These are phyloP conservation scores for Tetrahymena malaccensis DNA, from an alignment of 73 alveolate species.

Conservation along the genomic window DNA sequence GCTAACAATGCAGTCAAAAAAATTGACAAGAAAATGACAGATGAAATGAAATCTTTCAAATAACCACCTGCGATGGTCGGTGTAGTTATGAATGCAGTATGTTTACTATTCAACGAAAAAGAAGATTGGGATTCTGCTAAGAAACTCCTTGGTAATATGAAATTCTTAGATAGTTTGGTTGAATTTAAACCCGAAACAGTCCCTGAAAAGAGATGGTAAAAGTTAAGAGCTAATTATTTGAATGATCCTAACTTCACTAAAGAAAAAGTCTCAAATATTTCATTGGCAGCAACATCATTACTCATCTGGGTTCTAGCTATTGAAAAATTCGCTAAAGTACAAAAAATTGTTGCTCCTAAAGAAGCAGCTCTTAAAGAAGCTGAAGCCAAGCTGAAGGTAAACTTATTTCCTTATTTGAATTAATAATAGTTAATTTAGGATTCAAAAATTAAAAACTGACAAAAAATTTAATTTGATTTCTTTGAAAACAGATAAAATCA, in stretches of 20 bases:
- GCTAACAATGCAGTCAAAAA: slow-evolving; percentile 96
- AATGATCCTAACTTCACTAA: slow-evolving; percentile 64
- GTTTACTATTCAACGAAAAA: slow-evolving; percentile 76
- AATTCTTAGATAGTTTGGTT: slow-evolving; percentile 63
- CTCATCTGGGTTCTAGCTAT: slow-evolving; percentile 85
- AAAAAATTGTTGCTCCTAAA: slow-evolving; percentile 93
- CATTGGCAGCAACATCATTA: slow-evolving; percentile 70
- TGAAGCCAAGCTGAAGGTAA: slow-evolving; percentile 73
- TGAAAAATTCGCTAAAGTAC: slow-evolving; percentile 78
- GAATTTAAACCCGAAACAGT: slow-evolving; percentile 77
- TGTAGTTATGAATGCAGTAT: slow-evolving; percentile 90
- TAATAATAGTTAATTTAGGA: slow-evolving; percentile 1
- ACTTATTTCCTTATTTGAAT: slow-evolving; percentile 31
- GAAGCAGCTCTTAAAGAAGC: slow-evolving; percentile 90
- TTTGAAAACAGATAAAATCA: too few relatives aligned
- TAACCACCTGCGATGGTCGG: slow-evolving; percentile 95
- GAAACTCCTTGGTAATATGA: slow-evolving; percentile 73
- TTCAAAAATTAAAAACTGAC: too few relatives aligned
- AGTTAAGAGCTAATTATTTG: slow-evolving; percentile 56
- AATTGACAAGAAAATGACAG: slow-evolving; percentile 92
- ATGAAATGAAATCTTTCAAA: slow-evolving; percentile 95
- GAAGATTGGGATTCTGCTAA: slow-evolving; percentile 84
- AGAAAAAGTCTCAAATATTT: slow-evolving; percentile 54
- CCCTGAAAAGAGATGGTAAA: slow-evolving; percentile 51
- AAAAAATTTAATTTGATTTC: too few relatives aligned